Conservation (phyloP, 208 protist species). For the Strigomonas culicis region DNA sequence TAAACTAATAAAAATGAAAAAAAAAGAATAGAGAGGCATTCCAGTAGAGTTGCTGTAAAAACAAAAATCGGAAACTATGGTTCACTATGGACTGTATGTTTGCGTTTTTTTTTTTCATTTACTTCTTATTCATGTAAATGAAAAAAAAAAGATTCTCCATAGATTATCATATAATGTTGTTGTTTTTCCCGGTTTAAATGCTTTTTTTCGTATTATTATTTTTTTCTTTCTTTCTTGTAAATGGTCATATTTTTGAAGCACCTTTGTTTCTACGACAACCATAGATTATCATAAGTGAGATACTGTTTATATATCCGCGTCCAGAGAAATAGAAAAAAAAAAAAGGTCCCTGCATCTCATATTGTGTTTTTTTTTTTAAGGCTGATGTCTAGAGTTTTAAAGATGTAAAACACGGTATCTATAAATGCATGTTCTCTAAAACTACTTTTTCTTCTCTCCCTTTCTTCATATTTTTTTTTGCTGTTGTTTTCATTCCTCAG, state of each 20-base stretch:
- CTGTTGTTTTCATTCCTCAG: not conserved
- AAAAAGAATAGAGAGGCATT: too few species aligned
- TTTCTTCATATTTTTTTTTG: not conserved
- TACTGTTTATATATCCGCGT: not conserved
- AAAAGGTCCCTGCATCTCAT: not conserved
- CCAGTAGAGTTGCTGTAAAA: too few species aligned
- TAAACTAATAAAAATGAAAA: too few species aligned
- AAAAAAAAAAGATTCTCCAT: constrained; percentile 8
- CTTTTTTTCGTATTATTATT: not conserved
- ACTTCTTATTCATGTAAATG: not conserved
- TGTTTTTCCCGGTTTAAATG: not conserved
- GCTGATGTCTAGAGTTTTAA: too few species aligned
- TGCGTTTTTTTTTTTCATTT: constrained; percentile 15
- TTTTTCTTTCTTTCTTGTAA: constrained; percentile 3
- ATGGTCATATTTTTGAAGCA: not conserved
- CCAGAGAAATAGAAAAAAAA: not conserved
- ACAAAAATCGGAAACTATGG: too few species aligned
- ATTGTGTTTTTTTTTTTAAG: not conserved
- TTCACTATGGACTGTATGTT: constrained; percentile 8
- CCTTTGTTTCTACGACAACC: not conserved
- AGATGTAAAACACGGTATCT: not conserved
- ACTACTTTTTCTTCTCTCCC: constrained; percentile 8
- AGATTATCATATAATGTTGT: constrained; percentile 6
- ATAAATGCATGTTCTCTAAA: not conserved
- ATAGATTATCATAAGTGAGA: not conserved